Evolutionary conservation across 768 basidiomycete species (phyloP), one percentile per base, ranked within the genome.

Genomic region (Amanita phalloides): DNA sequence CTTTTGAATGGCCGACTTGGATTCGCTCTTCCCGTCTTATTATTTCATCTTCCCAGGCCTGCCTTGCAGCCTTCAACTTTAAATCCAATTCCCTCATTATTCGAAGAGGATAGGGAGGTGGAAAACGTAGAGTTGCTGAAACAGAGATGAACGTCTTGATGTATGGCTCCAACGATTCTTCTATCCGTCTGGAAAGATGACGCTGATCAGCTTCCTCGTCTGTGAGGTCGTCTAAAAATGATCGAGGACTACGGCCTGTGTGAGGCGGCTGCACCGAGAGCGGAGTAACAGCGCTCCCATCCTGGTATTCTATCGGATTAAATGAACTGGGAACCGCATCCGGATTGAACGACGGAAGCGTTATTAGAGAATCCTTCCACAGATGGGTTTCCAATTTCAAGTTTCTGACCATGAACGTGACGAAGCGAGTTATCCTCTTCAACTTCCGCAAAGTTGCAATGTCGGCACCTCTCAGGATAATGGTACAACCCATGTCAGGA

Each of bases 401-500:
- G 62, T 94, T 95, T 56, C 93, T 84, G 23, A 92, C 93, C 53
- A 93, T 86, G 66, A 96, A 88, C 1, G 85, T 83, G 64, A 98
- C 76, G 69, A 97, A 95, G 26, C 90, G 76, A 11, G 92, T 90
- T 48, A 98, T 87, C 61, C 86, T 86, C 73, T 99, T 99, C 63
- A 98, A 77, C 49, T 84, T 84, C 48, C 78, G 76, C 50, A 99
- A 69, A 0, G 81, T 89, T 36, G 86, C 84, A 51, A 85, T 74
- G 60, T 94, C 79, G 3, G 81, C 93, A 8, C 96, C 96, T 39
- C 96, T 79, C 43, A 99, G 66, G 36, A 98, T 75, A 57, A 99
- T 85, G 2, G 96, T 98, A 57, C 93, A 97, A 0, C 94, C 94
- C 78, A 90, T 86, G 56, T 96, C 90, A 46, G 79, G 78, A 61